phyloP scores from a whole-genome alignment of 2,329 filamentous ascomycete species.

The Stylonectria norvegica region DNA sequence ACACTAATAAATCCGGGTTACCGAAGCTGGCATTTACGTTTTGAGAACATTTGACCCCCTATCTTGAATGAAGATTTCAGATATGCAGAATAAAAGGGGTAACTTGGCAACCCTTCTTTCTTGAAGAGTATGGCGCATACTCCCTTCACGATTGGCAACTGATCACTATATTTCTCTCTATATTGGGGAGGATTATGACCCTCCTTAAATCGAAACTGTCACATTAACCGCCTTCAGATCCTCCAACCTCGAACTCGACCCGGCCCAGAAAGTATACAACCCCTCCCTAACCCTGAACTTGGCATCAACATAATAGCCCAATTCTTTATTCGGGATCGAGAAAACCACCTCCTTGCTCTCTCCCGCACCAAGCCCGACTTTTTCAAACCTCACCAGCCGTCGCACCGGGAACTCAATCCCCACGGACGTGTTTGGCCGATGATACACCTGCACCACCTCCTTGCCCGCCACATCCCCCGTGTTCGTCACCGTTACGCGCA shows the following conservation, averaged over 20 bases:
- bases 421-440: conserved; percentile 46
- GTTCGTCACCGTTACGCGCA: conserved; percentile 54
- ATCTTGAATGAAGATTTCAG: too few species aligned
- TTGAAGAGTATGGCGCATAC: too few species aligned
- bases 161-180: too few species aligned
- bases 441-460: conserved; percentile 52
- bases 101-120: too few species aligned
- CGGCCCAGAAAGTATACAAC: conserved; percentile 30
- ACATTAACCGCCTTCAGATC: conserved; percentile 18
- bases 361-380: conserved; percentile 56
- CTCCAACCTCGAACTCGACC: conserved; percentile 26
- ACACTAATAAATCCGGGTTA: too few species aligned
- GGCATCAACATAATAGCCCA: conserved; percentile 28
- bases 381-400: conserved; percentile 59
- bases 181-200: too few species aligned
- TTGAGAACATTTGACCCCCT: too few species aligned
- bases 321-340: conserved; percentile 22
- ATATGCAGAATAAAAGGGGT: too few species aligned
- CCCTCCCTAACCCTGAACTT: conserved; percentile 23
- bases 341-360: conserved; percentile 40
- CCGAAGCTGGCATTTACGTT: too few species aligned
- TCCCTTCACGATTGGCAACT: too few species aligned
- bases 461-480: conserved; percentile 48
- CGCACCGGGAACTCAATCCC: conserved; percentile 49
- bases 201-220: conserved; percentile 6